Conservation (phyloP, 2,329 filamentous ascomycete species). For the Colletotrichum sp. region DNA sequence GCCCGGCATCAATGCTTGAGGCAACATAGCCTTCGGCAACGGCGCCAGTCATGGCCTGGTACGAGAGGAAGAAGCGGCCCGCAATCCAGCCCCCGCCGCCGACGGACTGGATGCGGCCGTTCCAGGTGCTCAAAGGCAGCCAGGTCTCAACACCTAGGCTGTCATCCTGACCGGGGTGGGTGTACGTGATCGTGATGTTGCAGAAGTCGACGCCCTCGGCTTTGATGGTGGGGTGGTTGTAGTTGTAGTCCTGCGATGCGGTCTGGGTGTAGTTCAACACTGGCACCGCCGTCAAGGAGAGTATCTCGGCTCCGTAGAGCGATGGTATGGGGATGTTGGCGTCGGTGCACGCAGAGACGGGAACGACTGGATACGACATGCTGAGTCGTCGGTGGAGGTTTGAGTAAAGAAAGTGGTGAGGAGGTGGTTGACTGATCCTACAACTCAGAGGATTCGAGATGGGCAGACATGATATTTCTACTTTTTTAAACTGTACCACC, state of each 20-base stretch:
- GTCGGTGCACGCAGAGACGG: neutral
- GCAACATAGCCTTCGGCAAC: conserved; percentile 25
- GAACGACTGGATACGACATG: neutral
- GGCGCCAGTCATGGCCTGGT: conserved; percentile 24
- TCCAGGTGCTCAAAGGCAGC: conserved; percentile 31
- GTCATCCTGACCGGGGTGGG: conserved; percentile 22
- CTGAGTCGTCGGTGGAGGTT: neutral
- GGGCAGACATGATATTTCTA: neutral
- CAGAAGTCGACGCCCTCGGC: conserved; percentile 13
- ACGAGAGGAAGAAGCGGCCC: conserved; percentile 18
- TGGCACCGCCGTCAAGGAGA: neutral
- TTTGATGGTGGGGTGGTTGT: conserved; percentile 8
- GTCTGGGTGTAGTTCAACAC: conserved; percentile 20
- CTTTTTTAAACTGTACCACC: rapidly evolving
- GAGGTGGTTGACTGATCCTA: neutral
- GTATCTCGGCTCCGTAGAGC: conserved; percentile 18
- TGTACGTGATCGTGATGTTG: neutral
- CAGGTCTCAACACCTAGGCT: conserved; percentile 26
- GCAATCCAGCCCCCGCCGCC: conserved; percentile 34
- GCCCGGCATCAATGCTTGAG: conserved; percentile 25
- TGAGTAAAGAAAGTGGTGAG: neutral
- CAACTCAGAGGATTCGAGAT: rapidly evolving
- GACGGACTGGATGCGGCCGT: conserved; percentile 31
- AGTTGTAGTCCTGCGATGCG: neutral
- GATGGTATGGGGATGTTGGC: neutral